Evolutionary conservation across 2,329 filamentous ascomycete species (phyloP).

Genomic region (Rhynchosporium secalis): DNA sequence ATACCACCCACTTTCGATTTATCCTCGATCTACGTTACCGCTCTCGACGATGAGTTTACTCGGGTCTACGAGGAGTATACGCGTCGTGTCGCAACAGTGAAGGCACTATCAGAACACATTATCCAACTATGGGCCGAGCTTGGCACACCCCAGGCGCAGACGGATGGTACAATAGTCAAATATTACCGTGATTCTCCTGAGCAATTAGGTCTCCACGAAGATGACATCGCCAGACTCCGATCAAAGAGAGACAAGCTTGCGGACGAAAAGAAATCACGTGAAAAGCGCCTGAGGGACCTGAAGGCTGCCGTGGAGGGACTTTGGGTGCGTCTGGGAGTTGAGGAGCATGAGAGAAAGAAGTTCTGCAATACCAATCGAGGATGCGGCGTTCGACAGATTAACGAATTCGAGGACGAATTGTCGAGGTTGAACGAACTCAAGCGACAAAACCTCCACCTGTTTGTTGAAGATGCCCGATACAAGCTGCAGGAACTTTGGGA

Average conservation of each 20-base stretch:
- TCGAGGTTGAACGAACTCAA: constrained; percentile 86
- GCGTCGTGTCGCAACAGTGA: constrained; percentile 74
- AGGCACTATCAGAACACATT: constrained; percentile 75
- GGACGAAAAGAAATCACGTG: constrained; percentile 85
- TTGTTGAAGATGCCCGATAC: constrained; percentile 90
- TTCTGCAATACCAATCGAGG: constrained; percentile 89
- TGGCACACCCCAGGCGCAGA: constrained; percentile 89
- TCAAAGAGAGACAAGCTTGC: constrained; percentile 77
- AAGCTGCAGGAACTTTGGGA: constrained; percentile 97
- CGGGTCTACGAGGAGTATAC: constrained; percentile 97
- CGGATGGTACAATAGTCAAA: constrained; percentile 83
- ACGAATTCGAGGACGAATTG: constrained; percentile 93
- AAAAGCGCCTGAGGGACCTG: constrained; percentile 73
- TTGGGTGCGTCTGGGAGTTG: constrained; percentile 85
- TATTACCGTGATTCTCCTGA: constrained; percentile 88
- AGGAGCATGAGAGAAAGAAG: constrained; percentile 77
- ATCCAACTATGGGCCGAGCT: constrained; percentile 96
- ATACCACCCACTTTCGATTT: constrained; percentile 86
- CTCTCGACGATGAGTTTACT: constrained; percentile 87
- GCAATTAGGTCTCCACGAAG: constrained; percentile 87
- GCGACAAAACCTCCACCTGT: constrained; percentile 89
- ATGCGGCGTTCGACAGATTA: constrained; percentile 87
- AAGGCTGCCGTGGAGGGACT: constrained; percentile 76
- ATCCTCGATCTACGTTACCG: constrained; percentile 83
- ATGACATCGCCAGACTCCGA: constrained; percentile 74